Base-by-base conservation (phyloP, 2,329 filamentous ascomycete genomes). In the Sordariomycetes sp. region DNA sequence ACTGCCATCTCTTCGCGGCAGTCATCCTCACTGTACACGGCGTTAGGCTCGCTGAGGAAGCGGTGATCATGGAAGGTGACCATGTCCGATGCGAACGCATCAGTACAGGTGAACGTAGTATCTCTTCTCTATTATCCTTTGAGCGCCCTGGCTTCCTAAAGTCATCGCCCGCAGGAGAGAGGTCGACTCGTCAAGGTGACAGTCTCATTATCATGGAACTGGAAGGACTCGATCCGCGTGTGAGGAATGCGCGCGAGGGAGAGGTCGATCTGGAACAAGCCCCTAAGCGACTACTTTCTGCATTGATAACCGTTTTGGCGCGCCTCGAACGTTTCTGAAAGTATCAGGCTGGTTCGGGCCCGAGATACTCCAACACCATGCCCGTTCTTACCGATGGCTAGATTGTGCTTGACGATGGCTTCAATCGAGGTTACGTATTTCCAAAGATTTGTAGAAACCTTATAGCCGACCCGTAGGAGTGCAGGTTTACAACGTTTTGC, bases 111-210 rank as follows among this genome's bases (percentile, higher is more conserved):
- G 57, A 69, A 71, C 17, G 66, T 70, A 24, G 67, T 59, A 53
- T 62, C 63, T 25, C n/a, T 45, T 62, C 35, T 57, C 54, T 28
- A 72, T 70, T 10, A 60, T 63, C 59, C 66, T 65, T 36, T 59
- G 62, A 7, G 65, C 63, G 53, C 66, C 66, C 13, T 68, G 61
- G 61, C 69, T 71, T 61, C 71, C 69, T 10, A 69, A 60, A 3
- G 68, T 65, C 20, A 65, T 59, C 13, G 65, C 60, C 60, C 60
- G 59, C 62, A 65, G 56, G 61, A 59, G 13, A 69, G 62, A 28
- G 67, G 68, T 48, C 67, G 65, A 59, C 68, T 70, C 36, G 66
- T 63, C 53, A 70, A 60, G 20, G 63, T 61, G 22, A 70, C 61
- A 35, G 65, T 69, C 35, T 68, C 66, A 5, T 59, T 51, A 59